Percentiles rank a stretch among this genome's conserved stretches.
Conservation (phyloP, 2,329 filamentous ascomycete genomes). For the Fusarium nisikadoi region DNA sequence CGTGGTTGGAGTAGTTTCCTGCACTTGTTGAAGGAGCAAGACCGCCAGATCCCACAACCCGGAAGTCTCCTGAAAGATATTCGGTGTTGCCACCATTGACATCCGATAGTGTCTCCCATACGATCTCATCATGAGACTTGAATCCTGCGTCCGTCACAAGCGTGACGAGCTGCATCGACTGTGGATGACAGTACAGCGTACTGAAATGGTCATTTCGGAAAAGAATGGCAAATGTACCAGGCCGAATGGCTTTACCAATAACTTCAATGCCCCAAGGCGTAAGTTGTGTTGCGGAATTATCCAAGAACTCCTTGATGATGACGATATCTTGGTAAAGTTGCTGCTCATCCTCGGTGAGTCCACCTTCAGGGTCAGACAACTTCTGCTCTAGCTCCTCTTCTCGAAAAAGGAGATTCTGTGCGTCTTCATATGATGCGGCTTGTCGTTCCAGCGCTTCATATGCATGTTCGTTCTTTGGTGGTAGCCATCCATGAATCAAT, state of each 20-base stretch:
- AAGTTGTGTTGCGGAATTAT: constrained; percentile 83
- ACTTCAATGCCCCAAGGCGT: constrained; percentile 83
- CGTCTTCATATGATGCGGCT: constrained; percentile 89
- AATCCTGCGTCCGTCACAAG: constrained; percentile 95
- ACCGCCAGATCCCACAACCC: constrained; percentile 72
- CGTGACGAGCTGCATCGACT: constrained; percentile 78
- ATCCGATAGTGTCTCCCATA: constrained; percentile 94
- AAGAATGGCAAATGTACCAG: constrained; percentile 86
- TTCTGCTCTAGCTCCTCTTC: constrained; percentile 91
- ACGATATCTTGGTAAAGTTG: constrained; percentile 83
- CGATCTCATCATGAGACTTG: constrained; percentile 85
- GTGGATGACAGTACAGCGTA: constrained; percentile 89
- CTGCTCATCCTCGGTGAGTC: constrained; percentile 79
- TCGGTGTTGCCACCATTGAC: constrained; percentile 85
- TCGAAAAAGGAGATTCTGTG: constrained; percentile 86
- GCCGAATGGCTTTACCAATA: constrained; percentile 74
- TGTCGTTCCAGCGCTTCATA: constrained; percentile 77
- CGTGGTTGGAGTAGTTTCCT: constrained; percentile 30
- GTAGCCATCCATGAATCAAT: constrained; percentile 92
- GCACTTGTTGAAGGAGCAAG: constrained; percentile 29
- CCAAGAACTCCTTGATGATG: constrained; percentile 85
- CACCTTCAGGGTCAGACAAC: constrained; percentile 57
- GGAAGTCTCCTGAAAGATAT: constrained; percentile 91
- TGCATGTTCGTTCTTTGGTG: constrained; percentile 71
- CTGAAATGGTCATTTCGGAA: constrained; percentile 99